These are phyloP conservation scores for Thraustotheca clavata DNA, from an alignment of 352 stramenopile species.

Conservation along the genomic window DNA sequence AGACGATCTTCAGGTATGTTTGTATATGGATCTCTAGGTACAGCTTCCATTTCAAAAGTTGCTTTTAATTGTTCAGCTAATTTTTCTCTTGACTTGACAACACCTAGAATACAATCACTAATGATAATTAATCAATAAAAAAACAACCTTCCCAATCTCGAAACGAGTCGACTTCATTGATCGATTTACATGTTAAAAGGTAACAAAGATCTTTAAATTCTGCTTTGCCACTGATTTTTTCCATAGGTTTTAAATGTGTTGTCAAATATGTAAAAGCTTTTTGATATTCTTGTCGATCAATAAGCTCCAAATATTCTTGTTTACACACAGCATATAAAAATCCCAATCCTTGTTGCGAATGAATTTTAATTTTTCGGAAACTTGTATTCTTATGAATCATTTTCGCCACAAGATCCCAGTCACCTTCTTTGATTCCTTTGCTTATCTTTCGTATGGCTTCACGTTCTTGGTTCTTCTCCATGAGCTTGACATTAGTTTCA, in stretches of 20 bases:
- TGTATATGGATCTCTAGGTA: constrained; percentile 28
- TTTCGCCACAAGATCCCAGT: constrained; percentile 82
- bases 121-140: neutral
- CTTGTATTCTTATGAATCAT: constrained; percentile 73
- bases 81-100: constrained; percentile 70
- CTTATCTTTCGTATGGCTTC: constrained; percentile 65
- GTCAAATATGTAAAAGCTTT: constrained; percentile 86
- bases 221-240: constrained; percentile 74
- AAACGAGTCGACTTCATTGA: constrained; percentile 73
- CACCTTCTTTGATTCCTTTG: constrained; percentile 67
- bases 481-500: constrained; percentile 77
- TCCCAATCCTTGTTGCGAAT: constrained; percentile 53
- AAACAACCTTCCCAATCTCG: constrained; percentile 66
- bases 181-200: constrained; percentile 81
- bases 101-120: constrained; percentile 22
- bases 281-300: constrained; percentile 83
- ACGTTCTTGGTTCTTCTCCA: constrained; percentile 58
- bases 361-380: constrained; percentile 37
- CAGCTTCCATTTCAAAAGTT: constrained; percentile 65
- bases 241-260: constrained; percentile 80
- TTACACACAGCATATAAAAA: constrained; percentile 86
- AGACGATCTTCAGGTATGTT: constrained; percentile 63
- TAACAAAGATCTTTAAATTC: constrained; percentile 88
- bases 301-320: constrained; percentile 84
- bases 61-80: constrained; percentile 74